Conservation (phyloP, 108 stramenopile genomes). For the Cyclotella cryptica region DNA sequence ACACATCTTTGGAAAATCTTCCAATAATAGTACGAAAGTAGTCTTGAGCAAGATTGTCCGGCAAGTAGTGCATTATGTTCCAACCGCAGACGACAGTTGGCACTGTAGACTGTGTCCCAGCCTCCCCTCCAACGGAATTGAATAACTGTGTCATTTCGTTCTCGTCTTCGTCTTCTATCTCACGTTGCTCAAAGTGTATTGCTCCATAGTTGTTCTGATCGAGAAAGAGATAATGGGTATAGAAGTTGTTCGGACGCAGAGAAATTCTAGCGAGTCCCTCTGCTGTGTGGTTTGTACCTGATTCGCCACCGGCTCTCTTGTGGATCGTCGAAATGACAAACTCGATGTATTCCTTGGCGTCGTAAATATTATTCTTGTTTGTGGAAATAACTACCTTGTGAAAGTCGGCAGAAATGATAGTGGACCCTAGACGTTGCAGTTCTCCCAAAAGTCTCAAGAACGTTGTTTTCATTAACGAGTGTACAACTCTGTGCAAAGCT, state of each 20-base stretch:
- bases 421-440: constrained; percentile 93
- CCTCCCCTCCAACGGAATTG: constrained; percentile 28
- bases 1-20: constrained; percentile 81
- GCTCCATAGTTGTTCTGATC: constrained; percentile 97
- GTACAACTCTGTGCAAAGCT: constrained; percentile 91
- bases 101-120: constrained; percentile 46
- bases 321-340: constrained; percentile 92
- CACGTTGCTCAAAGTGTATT: constrained; percentile 76
- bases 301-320: constrained; percentile 50
- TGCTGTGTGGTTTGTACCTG: constrained; percentile 32
- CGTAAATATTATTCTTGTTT: constrained; percentile 80
- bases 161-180: constrained; percentile 63
- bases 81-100: constrained; percentile 87
- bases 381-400: constrained; percentile 93
- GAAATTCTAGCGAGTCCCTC: constrained; percentile 70
- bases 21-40: constrained; percentile 86
- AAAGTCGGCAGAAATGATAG: constrained; percentile 93
- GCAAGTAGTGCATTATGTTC: constrained; percentile 87
- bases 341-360: constrained; percentile 91
- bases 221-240: constrained; percentile 87
- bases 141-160: constrained; percentile 48
- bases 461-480: constrained; percentile 88
- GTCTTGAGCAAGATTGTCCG: constrained; percentile 82
- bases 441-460: constrained; percentile 91
- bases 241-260: constrained; percentile 78